Percentiles rank a stretch among this genome's conserved stretches.
Evolutionary conservation across 129 eudicot genomes (phyloP).

Genomic region (Centrapalus pauciflorus): DNA sequence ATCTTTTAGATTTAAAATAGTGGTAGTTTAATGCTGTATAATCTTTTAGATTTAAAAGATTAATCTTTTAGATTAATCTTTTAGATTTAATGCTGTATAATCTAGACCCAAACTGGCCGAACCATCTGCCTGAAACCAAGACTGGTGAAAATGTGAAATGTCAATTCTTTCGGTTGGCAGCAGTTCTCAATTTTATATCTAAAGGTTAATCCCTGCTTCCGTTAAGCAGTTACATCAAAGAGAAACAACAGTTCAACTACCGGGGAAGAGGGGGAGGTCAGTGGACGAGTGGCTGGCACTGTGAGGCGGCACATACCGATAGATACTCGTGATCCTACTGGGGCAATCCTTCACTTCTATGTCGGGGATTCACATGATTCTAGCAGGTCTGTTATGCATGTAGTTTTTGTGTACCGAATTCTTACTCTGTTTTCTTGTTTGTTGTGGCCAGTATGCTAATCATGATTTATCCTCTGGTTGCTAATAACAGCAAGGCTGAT

Average conservation of each 20-base stretch:
- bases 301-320: constrained; percentile 87
- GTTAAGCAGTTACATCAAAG: constrained; percentile 55
- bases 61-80: too few species aligned
- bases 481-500: constrained; percentile 44
- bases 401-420: neutral
- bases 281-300: constrained; percentile 90
- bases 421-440: neutral
- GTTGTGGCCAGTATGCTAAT: neutral
- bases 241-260: constrained; percentile 37
- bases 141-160: too few species aligned
- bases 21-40: too few species aligned
- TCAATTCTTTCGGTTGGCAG: too few species aligned
- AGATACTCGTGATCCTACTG: constrained; percentile 85
- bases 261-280: constrained; percentile 67
- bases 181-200: neutral
- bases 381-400: constrained; percentile 46
- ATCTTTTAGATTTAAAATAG: too few species aligned
- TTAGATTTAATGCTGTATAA: too few species aligned
- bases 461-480: neutral
- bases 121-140: too few species aligned
- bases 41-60: too few species aligned
- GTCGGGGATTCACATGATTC: constrained; percentile 91
- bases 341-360: constrained; percentile 91
- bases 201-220: neutral
- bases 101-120: too few species aligned